A percentile compares a stretch with the other conserved stretches of the same genome.
Evolutionary conservation across 164 flowering plant species (phyloP).

Genomic region (Vitis amurensis): DNA sequence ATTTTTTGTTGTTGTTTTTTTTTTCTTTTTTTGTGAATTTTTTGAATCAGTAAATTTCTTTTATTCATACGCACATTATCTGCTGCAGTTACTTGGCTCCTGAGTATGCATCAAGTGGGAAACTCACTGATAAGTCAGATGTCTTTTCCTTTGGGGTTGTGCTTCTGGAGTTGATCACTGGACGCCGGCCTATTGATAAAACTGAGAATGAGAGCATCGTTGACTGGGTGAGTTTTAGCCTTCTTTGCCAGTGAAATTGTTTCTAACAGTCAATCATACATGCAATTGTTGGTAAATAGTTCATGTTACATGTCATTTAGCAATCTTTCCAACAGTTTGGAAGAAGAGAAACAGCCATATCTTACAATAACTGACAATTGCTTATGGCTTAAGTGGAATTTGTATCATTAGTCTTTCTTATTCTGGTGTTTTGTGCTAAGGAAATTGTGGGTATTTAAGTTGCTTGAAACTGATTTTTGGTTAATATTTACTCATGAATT

Average conservation of each 20-base stretch:
- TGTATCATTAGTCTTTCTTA: background rate
- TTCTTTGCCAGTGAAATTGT: background rate
- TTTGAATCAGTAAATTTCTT: background rate
- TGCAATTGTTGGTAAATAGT: background rate
- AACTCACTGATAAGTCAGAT: slow-evolving; percentile 49
- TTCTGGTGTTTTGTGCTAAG: no score
- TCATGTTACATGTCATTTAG: background rate
- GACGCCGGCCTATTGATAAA: slow-evolving; percentile 37
- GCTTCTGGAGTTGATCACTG: slow-evolving; percentile 57
- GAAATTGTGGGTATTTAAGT: no score
- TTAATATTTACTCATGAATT: no score
- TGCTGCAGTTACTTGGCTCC: slow-evolving; percentile 57
- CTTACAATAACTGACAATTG: background rate
- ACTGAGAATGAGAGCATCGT: slow-evolving; percentile 41
- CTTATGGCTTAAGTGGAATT: background rate
- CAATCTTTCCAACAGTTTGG: background rate
- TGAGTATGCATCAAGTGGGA: slow-evolving; percentile 49
- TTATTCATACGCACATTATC: background rate
- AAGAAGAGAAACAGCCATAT: background rate
- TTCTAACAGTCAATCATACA: background rate
- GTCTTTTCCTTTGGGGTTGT: slow-evolving; percentile 54
- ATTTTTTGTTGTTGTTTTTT: background rate
- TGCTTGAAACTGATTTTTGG: no score
- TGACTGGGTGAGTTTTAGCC: slow-evolving; percentile 41
- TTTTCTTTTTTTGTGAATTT: background rate